Percentiles rank a stretch among this genome's conserved stretches.
Evolutionary conservation across 257 asterid genomes (phyloP).

Genomic region (Solanum ossicruentum): DNA sequence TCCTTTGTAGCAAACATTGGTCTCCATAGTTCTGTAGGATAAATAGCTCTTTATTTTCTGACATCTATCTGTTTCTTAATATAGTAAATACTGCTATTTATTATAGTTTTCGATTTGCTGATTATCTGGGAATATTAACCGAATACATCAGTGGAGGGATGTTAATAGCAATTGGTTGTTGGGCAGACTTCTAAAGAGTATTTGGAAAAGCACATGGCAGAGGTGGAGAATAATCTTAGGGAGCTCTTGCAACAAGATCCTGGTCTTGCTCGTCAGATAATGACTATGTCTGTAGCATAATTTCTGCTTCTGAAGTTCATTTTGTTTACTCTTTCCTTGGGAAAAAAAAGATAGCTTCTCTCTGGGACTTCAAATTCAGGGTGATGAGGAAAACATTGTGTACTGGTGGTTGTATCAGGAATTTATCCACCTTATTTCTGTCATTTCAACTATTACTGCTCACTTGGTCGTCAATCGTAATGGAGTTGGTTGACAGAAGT

Average conservation of each 20-base stretch:
- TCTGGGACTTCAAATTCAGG: not conserved
- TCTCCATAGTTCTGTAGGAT: not conserved
- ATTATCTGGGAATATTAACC: not conserved
- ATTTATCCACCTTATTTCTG: not conserved
- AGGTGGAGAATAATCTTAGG: constrained; percentile 63
- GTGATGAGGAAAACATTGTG: not conserved
- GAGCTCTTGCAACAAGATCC: constrained; percentile 94
- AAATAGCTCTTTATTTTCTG: not conserved
- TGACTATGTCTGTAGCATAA: constrained; percentile 62
- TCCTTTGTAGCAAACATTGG: not conserved
- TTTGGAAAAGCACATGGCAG: constrained; percentile 71
- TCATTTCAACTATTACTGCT: not conserved
- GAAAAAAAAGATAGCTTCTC: not conserved
- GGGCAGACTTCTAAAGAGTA: constrained; percentile 76
- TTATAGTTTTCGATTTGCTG: not conserved
- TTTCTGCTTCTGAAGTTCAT: not conserved
- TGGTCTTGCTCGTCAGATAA: constrained; percentile 83
- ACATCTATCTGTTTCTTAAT: not conserved
- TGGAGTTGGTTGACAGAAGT: not conserved
- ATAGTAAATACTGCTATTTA: not conserved
- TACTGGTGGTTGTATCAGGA: not conserved
- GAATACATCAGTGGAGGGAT: not conserved
- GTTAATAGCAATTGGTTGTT: not conserved
- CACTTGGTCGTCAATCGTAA: not conserved
- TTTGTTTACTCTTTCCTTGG: not conserved